Evolutionary conservation across 179 eudicot genomes (phyloP), one percentile per base, ranked within the genome.

Genomic region (Spergularia azorica): DNA sequence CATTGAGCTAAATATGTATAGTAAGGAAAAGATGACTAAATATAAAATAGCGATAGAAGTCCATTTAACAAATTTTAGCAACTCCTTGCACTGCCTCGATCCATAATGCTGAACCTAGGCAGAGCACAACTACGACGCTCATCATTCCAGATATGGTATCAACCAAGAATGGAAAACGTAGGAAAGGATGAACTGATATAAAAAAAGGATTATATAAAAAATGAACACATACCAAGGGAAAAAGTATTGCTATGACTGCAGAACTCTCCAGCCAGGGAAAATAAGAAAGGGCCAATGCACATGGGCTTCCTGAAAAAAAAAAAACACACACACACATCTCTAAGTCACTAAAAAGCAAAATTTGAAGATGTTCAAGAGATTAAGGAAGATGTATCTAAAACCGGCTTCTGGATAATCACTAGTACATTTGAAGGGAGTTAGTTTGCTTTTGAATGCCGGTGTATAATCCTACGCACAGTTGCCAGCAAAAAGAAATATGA

Each of bases 191-290:
- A 56, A 60, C 8, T 41, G n/a, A 48, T 8, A 26, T 69, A 17
- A 50, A 15, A 72, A 74, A 46, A 26, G 6, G 62, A 20, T 41
- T 6, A 67, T 17, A 5, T 3, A 32, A 6, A 26, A 48, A 43
- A 0, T 38, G 56, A 57, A 39, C 55, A 41, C 59, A 58, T 89
- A 95, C 99, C 94, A 95, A 83, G 70, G 99, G 99, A 81, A 86
- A 95, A 56, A 95, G 91, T 48, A 91, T 89, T 76, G 97, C 97
- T 92, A 95, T 86, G 56, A 93, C 89, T 61, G 97, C 99, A 74
- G 89, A 91, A 88, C 99, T 89, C 78, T 91, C 93, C 67, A 95
- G 87, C 62, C 89, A 93, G 54, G 97, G 89, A 86, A 81, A 88
- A 72, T 86, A 83, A 86, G 88, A 91, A 32, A 88, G 81, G 75